phyloP scores from a whole-genome alignment of 306 rosid species.

The Cucurbita maxima region DNA sequence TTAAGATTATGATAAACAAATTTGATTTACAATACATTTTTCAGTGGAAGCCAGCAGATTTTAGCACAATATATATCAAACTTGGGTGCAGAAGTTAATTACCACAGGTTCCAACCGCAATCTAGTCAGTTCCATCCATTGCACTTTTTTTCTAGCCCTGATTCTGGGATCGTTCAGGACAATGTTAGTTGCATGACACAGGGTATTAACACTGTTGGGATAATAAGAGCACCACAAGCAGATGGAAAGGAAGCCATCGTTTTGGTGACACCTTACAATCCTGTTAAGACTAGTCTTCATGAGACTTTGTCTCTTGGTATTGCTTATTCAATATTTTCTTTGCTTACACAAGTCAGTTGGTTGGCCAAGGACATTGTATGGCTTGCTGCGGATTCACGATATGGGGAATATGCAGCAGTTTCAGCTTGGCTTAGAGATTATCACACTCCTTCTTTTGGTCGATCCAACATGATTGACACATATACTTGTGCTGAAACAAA shows the following conservation, averaged over 20 bases:
- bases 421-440: conserved; percentile 86
- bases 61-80: conserved; percentile 56
- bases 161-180: conserved; percentile 34
- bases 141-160: conserved; percentile 65
- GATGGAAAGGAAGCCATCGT: conserved; percentile 98
- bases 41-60: conserved; percentile 52
- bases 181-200: conserved; percentile 46
- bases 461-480: conserved; percentile 12
- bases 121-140: conserved; percentile 47
- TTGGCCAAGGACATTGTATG: conserved; percentile 83
- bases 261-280: conserved; percentile 76
- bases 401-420: conserved; percentile 71
- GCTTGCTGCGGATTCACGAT: conserved; percentile 74
- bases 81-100: conserved; percentile 68
- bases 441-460: conserved; percentile 50
- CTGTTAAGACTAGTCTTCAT: conserved; percentile 24
- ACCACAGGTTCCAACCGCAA: conserved; percentile 63
- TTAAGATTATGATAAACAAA: not conserved
- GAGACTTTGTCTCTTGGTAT: conserved; percentile 74
- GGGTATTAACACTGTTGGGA: conserved; percentile 69
- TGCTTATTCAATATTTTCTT: conserved; percentile 73
- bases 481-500: conserved; percentile 38
- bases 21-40: not conserved
- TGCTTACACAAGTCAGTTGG: conserved; percentile 82
- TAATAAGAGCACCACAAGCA: conserved; percentile 81